Evolutionary conservation across 2,329 filamentous ascomycete species (phyloP), one percentile per base, ranked within the genome.

Genomic region (Diaporthe sp.): DNA sequence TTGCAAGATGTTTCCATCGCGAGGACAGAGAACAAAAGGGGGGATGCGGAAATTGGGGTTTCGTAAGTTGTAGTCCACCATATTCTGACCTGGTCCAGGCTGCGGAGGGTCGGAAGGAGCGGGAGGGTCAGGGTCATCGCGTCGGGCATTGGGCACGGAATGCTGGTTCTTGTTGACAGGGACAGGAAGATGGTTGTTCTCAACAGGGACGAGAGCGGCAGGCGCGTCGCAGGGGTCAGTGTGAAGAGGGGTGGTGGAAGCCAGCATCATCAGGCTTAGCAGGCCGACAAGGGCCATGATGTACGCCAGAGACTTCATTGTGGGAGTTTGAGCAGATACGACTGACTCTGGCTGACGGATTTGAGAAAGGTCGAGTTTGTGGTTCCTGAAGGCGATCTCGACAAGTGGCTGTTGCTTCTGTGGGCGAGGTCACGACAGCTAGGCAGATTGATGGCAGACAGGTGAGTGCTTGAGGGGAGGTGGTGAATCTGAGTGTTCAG

Each of bases 11-110:
- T 63, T 63, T 42, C 31, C 58, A 28, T 63, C 58, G 3, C 58
- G 58, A 25, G 58, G 58, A 44, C n/a, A 25, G 58, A 63, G 58
- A n/a, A 63, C 58, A 25, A 28, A 63, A 6, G n/a, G 34, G 8
- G 58, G 58, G n/a, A 63, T 63, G 37, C 58, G 37, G 10, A 63
- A 63, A 42, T 20, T 63, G n/a, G 58, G 58, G 58, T 63, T 63
- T 20, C 61, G 61, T 4, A 34, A 34, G 17, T 65, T 65, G 28
- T 65, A 65, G 42, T 65, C 61, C 4, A 65, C 25, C 3, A 47
- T 17, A 34, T 49, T 49, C 17, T 6, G 9, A 7, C 42, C 61
- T 8, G 61, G 61, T 49, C 61, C 61, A 49, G 25, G 61, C n/a
- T 5, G 4, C n/a, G 51, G 51, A 22, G 51, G 10, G 25, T 31